Evolutionary conservation across 2,329 filamentous ascomycete species (phyloP).

Genomic region (Clonostachys rhizophaga): DNA sequence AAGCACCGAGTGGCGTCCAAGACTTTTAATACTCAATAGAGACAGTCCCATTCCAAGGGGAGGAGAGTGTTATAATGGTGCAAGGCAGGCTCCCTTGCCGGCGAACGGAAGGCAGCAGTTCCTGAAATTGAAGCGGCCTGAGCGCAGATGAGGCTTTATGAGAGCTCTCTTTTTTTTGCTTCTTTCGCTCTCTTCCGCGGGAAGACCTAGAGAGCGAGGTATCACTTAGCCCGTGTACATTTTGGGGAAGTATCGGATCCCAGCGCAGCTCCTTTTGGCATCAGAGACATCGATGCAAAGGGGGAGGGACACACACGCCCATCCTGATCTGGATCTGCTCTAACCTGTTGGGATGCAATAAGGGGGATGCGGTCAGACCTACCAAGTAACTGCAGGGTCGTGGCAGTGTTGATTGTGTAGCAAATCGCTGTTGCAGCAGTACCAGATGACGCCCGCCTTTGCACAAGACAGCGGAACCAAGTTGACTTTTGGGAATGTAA

Average conservation of each 20-base stretch:
- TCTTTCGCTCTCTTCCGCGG: neutral
- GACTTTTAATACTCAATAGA: neutral
- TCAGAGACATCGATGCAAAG: too few relatives aligned
- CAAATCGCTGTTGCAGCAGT: neutral
- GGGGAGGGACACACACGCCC: too few relatives aligned
- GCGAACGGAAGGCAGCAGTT: neutral
- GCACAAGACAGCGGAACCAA: neutral
- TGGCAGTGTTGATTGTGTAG: too few relatives aligned
- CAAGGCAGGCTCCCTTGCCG: neutral
- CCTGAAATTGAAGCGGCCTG: too few relatives aligned
- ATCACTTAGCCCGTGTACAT: neutral
- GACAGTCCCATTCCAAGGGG: slow-evolving; percentile 3
- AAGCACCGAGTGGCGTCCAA: neutral
- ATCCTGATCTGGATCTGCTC: too few relatives aligned
- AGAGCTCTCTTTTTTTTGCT: too few relatives aligned
- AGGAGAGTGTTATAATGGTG: slow-evolving; percentile 1
- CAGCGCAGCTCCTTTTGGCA: neutral
- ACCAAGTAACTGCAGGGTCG: too few relatives aligned
- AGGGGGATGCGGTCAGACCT: too few relatives aligned
- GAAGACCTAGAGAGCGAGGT: neutral
- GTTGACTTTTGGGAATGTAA: neutral
- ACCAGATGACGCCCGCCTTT: neutral
- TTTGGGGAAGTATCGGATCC: neutral
- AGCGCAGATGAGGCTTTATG: too few relatives aligned
- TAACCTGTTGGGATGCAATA: too few relatives aligned